Percentiles rank a stretch among this genome's conserved stretches.
Evolutionary conservation across 2,329 filamentous ascomycete species (phyloP).

Genomic region (Colletotrichum costaricense): DNA sequence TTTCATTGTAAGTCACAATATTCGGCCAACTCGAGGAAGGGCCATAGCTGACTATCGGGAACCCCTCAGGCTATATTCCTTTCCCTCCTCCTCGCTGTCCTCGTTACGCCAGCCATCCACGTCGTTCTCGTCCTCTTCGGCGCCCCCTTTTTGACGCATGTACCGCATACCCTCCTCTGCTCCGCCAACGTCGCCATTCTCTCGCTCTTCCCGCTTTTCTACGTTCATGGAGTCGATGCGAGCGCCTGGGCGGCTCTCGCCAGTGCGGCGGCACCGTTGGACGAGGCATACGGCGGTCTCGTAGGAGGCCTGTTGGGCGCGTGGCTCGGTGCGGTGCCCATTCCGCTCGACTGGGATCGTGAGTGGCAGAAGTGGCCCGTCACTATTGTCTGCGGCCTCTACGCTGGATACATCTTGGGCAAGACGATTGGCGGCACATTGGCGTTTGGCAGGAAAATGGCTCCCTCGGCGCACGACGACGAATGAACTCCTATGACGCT

Average conservation of each 20-base stretch:
- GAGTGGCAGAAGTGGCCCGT: slow-evolving; percentile 99
- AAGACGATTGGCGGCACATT: slow-evolving; percentile 69
- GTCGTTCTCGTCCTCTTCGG: slow-evolving; percentile 86
- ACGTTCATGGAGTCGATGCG: slow-evolving; percentile 83
- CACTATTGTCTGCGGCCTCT: slow-evolving; percentile 86
- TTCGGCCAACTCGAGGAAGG: neutral
- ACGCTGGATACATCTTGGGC: slow-evolving; percentile 80
- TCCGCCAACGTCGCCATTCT: slow-evolving; percentile 86
- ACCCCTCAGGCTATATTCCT: slow-evolving; percentile 54
- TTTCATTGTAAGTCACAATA: slow-evolving; percentile 54
- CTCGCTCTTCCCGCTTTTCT: slow-evolving; percentile 82
- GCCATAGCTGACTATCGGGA: neutral
- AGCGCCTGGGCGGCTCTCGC: slow-evolving; percentile 77
- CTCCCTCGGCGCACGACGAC: slow-evolving; percentile 25
- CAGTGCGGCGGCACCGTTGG: slow-evolving; percentile 76
- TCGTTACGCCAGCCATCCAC: slow-evolving; percentile 74
- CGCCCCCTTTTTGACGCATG: slow-evolving; percentile 86
- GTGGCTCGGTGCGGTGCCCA: slow-evolving; percentile 94
- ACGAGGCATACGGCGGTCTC: slow-evolving; percentile 85
- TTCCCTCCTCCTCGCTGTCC: slow-evolving; percentile 69
- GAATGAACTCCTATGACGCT: neutral
- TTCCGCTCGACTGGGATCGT: slow-evolving; percentile 98
- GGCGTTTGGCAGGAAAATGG: slow-evolving; percentile 58
- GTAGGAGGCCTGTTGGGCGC: slow-evolving; percentile 84
- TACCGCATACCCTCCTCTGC: slow-evolving; percentile 81